Conservation (phyloP, 768 basidiomycete species). For the Sarcodon aspratus region DNA sequence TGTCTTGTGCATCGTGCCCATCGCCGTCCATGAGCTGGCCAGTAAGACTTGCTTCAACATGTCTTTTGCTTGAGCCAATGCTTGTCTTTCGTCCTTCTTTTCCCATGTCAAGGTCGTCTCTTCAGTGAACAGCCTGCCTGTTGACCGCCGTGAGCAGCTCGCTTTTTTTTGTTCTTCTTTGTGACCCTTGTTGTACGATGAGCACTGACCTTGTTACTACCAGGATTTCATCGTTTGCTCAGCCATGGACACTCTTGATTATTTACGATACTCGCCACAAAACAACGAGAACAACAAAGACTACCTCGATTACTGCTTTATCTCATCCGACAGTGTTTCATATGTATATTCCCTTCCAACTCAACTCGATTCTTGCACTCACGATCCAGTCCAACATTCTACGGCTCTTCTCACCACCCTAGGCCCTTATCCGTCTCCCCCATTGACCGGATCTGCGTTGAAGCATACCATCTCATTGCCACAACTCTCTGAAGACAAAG, state of each 20-base stretch:
- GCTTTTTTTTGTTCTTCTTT: too few relatives aligned
- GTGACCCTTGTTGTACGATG: too few relatives aligned
- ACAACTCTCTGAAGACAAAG: slow-evolving; percentile 3
- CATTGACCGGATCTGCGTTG: slow-evolving; percentile 11
- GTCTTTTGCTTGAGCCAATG: too few relatives aligned
- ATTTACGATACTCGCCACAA: neutral
- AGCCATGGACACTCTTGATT: neutral
- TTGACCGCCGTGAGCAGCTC: too few relatives aligned
- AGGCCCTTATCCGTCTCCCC: slow-evolving; percentile 11
- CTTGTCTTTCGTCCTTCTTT: too few relatives aligned
- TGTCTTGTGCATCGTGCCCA: too few relatives aligned
- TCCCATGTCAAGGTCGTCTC: too few relatives aligned
- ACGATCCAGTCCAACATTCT: neutral
- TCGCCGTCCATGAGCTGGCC: too few relatives aligned
- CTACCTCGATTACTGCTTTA: neutral
- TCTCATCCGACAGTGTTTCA: neutral
- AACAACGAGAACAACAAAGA: neutral
- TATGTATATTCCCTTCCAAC: neutral
- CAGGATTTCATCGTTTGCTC: neutral
- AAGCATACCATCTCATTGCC: slow-evolving; percentile 11
- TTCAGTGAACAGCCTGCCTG: too few relatives aligned
- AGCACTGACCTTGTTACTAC: too few relatives aligned
- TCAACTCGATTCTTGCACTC: neutral
- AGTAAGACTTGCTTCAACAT: too few relatives aligned
- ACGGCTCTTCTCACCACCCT: neutral